Evolutionary conservation across 1,284 basidiomycete genomes (phyloP), one percentile per base, ranked within the genome.

Genomic region (Tremellales sp.): DNA sequence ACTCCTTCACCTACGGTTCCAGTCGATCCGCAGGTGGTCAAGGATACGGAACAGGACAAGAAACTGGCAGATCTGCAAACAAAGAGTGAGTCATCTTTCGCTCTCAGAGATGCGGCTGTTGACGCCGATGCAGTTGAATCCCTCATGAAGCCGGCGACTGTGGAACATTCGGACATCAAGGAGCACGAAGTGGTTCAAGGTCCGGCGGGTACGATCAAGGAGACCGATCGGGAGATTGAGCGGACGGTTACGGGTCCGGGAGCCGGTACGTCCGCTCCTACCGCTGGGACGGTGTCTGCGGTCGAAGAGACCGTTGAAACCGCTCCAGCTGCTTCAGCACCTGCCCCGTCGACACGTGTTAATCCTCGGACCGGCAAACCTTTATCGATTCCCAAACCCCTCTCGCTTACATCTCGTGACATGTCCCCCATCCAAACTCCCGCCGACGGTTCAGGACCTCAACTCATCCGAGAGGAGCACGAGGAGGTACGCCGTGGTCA

Each of bases 31-130:
- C 55, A 58, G 27, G 46, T 48, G 26, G 27, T 56, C 25, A 68
- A 68, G 52, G 61, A 72, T 43, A 31, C 50, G 33, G 68, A 68
- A 37, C 67, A 69, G 55, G 68, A 72, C 43, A 43, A 44, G 26
- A 58, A 58, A 40, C 56, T 74, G n/a, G 61, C 61, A 15, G 57
- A 62, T 19, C 54, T 74, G 17, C 57, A 62, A 41, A 59, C 64
- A n/a, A 64, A 66, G 48, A 54, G 69, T 70, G 49, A 61, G 66
- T 57, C 6, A 40, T 4, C 24, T 11, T 13, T 46, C 12, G 39
- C 22, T 8, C 12, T 15, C 22, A 5, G 13, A 19, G 22, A 40
- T n/a, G 12, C 24, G 31, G 29, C 39, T 51, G 44, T 55, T 52
- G 15, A 35, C 36, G 45, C 37, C 46, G 25, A 45, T 25, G 22